Percentiles rank a stretch among this genome's conserved stretches.
These are phyloP conservation scores for Vigna radiata DNA, from an alignment of 306 rosid genomes.

Conservation along the genomic window DNA sequence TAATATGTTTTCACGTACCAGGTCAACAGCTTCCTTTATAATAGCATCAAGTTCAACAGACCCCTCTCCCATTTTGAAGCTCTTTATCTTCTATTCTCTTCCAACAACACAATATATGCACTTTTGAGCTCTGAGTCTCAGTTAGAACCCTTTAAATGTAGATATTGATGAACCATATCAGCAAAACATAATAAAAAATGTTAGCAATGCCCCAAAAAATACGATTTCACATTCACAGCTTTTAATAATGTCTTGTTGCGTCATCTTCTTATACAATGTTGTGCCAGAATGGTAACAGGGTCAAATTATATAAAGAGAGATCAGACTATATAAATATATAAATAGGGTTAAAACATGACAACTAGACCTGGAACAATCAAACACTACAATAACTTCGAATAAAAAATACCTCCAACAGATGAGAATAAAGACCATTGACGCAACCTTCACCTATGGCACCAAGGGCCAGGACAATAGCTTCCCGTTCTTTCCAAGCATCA, in stretches of 20 bases:
- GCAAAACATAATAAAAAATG: background rate
- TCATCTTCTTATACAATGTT: background rate
- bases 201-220: slow-evolving; percentile 11
- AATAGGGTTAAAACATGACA: too few relatives aligned
- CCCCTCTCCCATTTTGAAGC: slow-evolving; percentile 50
- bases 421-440: too few relatives aligned
- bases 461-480: too few relatives aligned
- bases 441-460: too few relatives aligned
- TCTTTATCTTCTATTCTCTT: slow-evolving; percentile 32
- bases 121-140: slow-evolving; percentile 28
- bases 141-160: background rate
- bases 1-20: slow-evolving; percentile 55
- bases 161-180: slow-evolving; percentile 6
- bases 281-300: too few relatives aligned
- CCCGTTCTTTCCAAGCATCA: too few relatives aligned
- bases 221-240: background rate
- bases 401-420: too few relatives aligned
- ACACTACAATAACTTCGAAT: too few relatives aligned
- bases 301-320: too few relatives aligned
- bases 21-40: slow-evolving; percentile 69
- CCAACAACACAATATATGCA: slow-evolving; percentile 17
- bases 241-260: background rate
- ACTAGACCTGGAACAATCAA: too few relatives aligned
- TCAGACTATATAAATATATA: too few relatives aligned
- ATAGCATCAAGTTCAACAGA: slow-evolving; percentile 61